These are phyloP conservation scores for Mangifera indica DNA, from an alignment of 345 rosid genomes.

Conservation along the genomic window DNA sequence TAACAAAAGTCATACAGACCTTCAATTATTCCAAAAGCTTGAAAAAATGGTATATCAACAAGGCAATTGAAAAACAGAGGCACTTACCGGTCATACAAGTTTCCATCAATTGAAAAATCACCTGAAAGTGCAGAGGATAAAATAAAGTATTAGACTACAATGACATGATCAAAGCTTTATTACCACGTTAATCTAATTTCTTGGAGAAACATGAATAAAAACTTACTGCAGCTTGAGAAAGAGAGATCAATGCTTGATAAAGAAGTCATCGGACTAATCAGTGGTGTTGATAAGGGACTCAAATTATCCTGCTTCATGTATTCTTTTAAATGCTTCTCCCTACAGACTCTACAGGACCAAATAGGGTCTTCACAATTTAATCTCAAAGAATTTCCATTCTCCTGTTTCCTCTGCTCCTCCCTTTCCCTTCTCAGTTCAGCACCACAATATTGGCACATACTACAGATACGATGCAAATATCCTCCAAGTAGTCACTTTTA, in stretches of 20 bases:
- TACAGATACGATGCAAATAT: slow-evolving; percentile 32
- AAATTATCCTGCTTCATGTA: slow-evolving; percentile 24
- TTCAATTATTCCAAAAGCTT: slow-evolving; percentile 3
- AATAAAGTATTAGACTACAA: slow-evolving; percentile 20
- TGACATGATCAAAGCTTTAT: not conserved
- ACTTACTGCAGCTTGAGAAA: slow-evolving; percentile 63
- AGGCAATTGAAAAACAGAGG: not conserved
- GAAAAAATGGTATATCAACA: slow-evolving; percentile 4
- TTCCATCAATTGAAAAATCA: slow-evolving; percentile 69
- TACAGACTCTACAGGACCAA: slow-evolving; percentile 51
- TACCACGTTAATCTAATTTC: not conserved
- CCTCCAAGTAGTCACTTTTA: slow-evolving; percentile 15
- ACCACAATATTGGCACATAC: slow-evolving; percentile 52
- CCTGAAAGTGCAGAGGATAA: slow-evolving; percentile 40
- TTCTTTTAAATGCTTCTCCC: slow-evolving; percentile 40
- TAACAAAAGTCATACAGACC: slow-evolving; percentile 21
- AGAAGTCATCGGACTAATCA: slow-evolving; percentile 60
- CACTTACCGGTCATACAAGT: slow-evolving; percentile 50
- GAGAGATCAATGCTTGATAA: slow-evolving; percentile 61
- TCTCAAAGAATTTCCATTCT: slow-evolving; percentile 29
- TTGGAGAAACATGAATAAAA: slow-evolving; percentile 1
- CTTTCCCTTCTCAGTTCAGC: slow-evolving; percentile 24
- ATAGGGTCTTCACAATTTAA: slow-evolving; percentile 29
- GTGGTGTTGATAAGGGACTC: slow-evolving; percentile 34
- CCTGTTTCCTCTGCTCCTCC: slow-evolving; percentile 33